Evolutionary conservation across 129 eudicot species (phyloP).

Genomic region (Chrysanthemum seticuspe): DNA sequence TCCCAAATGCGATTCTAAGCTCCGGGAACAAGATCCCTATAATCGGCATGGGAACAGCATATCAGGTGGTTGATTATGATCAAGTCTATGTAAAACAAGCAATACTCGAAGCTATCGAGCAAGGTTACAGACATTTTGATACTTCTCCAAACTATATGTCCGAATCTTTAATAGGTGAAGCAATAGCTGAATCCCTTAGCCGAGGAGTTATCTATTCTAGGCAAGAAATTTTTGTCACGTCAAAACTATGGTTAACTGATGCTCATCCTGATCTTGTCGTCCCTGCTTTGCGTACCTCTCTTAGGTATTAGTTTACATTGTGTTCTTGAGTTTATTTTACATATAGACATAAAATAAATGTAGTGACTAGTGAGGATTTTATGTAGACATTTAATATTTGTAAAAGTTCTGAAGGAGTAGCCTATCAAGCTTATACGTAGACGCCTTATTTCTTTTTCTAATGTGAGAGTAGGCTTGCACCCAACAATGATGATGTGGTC

Average conservation of each 20-base stretch:
- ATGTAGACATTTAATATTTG: too few species aligned
- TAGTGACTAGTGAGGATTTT: too few species aligned
- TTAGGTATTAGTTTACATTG: background rate
- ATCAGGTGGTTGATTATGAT: background rate
- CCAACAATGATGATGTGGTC: too few species aligned
- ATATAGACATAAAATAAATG: too few species aligned
- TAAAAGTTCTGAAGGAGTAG: too few species aligned
- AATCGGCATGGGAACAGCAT: constrained; percentile 11
- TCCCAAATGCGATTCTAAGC: background rate
- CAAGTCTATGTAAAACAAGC: background rate
- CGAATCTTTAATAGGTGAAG: constrained; percentile 9
- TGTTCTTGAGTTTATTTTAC: too few species aligned
- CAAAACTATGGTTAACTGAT: background rate
- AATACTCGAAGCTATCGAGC: background rate
- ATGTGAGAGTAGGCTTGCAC: too few species aligned
- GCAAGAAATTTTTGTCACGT: background rate
- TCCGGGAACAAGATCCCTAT: background rate
- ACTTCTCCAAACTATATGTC: background rate
- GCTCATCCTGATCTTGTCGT: background rate
- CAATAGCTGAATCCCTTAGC: background rate
- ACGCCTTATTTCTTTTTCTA: too few species aligned
- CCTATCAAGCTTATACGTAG: too few species aligned
- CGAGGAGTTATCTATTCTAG: background rate
- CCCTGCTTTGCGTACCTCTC: background rate
- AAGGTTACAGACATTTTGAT: background rate